Base-by-base conservation (phyloP, 2,329 filamentous ascomycete species). In the Fusarium decemcellulare region DNA sequence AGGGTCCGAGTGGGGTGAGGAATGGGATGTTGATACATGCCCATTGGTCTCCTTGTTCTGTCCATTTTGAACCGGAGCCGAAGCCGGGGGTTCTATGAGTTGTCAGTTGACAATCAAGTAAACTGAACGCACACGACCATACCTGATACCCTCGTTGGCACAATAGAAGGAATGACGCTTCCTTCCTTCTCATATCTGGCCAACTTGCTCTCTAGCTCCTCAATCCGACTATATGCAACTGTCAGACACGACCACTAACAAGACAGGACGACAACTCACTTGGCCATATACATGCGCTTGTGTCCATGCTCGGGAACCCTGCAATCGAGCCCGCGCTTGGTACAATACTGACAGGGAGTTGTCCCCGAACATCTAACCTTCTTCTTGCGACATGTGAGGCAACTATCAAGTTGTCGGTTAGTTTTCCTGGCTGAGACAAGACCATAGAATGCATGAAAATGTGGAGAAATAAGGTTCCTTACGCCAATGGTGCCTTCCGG, bases 381-480 rank as follows among this genome's bases (percentile, higher is more conserved):
- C 50, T 74, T 74, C 71, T 74, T 74, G 37, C 72, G 71, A 50
- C 72, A 74, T 23, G 72, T 74, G 42, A 74, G 71, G 48, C 72
- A 74, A 15, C 72, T 74, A 46, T 4, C 37, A 47, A 7, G 27
- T 44, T 46, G 59, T 61, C 40, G 15, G 48, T 56, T 48, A 46
- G 40, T 42, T 14, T 36, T 29, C 23, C 6, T 9, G 32, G 27
- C 37, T 18, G 7, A 40, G 7, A 14, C 16, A 27, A 30, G 29
- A 52, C 16, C n/a, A 56, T 16, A 39, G 46, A 34, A 63, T 54
- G 12, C 23, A 44, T 9, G 42, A 34, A 48, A 63, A 55, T 60
- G 68, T 69, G 70, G 59, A 55, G 68, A 52, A 43, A n/a, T 16
- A 9, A 32, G 48, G 9, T n/a, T 34, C 57, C 72, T 63, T 65